phyloP scores from a whole-genome alignment of 1,139 yeast species.

The Keqinozyma sinolaborantium region DNA sequence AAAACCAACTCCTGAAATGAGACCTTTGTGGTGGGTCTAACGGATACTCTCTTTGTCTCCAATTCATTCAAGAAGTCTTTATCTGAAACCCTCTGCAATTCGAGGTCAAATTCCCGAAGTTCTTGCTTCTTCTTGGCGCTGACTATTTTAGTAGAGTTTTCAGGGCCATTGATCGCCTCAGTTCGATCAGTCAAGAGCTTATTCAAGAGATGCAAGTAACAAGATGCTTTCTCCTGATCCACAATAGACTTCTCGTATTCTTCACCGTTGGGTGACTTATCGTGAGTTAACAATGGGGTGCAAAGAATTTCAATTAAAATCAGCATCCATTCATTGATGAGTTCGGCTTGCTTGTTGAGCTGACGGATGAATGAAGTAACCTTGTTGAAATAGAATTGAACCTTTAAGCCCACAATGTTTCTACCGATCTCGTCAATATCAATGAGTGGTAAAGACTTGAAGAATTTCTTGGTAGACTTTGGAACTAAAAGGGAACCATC shows the following conservation, averaged over 20 bases:
- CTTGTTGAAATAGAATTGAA: slow-evolving; percentile 17
- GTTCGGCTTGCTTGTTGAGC: slow-evolving; percentile 55
- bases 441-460: slow-evolving; percentile 27
- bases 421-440: slow-evolving; percentile 13
- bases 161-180: slow-evolving; percentile 25
- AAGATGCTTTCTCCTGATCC: slow-evolving; percentile 68
- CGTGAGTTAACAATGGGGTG: slow-evolving; percentile 42
- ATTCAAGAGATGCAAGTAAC: slow-evolving; percentile 61
- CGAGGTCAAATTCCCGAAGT: slow-evolving; percentile 19
- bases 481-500: slow-evolving; percentile 30
- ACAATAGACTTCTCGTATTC: slow-evolving; percentile 74
- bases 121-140: slow-evolving; percentile 23
- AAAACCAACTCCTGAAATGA: slow-evolving; percentile 31
- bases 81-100: slow-evolving; percentile 24
- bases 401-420: slow-evolving; percentile 18
- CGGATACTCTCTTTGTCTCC: slow-evolving; percentile 23
- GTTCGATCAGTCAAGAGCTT: slow-evolving; percentile 54
- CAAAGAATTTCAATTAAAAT: slow-evolving; percentile 43
- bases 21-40: slow-evolving; percentile 25
- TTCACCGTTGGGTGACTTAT: slow-evolving; percentile 61
- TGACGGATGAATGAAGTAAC: slow-evolving; percentile 23
- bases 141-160: slow-evolving; percentile 16
- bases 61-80: slow-evolving; percentile 23
- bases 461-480: slow-evolving; percentile 32
- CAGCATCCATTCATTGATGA: slow-evolving; percentile 53